Percentiles rank a stretch among this genome's conserved stretches.
These are phyloP conservation scores for Pistacia atlantica DNA, from an alignment of 345 rosid species.

Conservation along the genomic window DNA sequence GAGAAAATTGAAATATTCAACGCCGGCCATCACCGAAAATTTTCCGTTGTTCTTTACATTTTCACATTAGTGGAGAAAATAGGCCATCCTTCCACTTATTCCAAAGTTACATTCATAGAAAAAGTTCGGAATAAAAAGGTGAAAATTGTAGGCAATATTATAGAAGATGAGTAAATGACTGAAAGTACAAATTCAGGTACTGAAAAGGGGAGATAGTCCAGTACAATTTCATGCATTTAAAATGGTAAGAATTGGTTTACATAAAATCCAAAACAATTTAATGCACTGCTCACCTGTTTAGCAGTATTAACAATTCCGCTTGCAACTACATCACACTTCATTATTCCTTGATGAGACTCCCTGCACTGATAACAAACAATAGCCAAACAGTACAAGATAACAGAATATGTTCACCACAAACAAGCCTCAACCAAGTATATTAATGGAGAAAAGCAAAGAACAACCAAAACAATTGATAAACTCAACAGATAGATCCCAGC, in stretches of 20 bases:
- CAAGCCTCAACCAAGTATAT: too few species aligned
- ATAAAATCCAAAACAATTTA: not conserved
- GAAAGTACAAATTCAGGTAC: not conserved
- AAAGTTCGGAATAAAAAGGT: not conserved
- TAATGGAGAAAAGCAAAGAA: too few species aligned
- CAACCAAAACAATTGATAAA: too few species aligned
- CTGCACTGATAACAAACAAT: too few species aligned
- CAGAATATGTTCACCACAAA: too few species aligned
- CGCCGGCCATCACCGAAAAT: not conserved
- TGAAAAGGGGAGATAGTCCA: not conserved
- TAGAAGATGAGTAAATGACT: not conserved
- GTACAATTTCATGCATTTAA: not conserved
- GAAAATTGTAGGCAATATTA: not conserved
- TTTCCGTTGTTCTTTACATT: not conserved
- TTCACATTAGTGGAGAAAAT: not conserved
- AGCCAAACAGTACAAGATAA: too few species aligned
- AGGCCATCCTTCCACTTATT: not conserved
- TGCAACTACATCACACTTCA: conserved; percentile 98
- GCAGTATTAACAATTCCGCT: conserved; percentile 99
- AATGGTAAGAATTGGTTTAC: not conserved
- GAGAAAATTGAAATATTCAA: not conserved
- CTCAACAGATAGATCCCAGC: too few species aligned
- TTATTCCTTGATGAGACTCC: conserved; percentile 37
- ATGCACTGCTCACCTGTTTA: conserved; percentile 62
- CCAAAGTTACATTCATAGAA: not conserved